Base-by-base conservation (phyloP, 306 rosid genomes). In the Sesbania bispinosa region DNA sequence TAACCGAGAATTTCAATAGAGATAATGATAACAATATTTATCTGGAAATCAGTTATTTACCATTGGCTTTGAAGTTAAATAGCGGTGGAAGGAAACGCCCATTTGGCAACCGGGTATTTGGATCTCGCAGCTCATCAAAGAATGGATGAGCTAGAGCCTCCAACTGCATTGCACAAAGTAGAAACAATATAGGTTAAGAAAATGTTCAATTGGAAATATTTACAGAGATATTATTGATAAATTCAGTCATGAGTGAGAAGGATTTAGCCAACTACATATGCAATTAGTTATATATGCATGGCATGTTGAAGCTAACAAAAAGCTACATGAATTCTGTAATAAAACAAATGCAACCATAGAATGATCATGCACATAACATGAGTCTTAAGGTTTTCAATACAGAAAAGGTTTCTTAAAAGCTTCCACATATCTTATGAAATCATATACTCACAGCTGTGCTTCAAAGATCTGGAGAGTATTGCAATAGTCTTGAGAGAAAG, bases 71-170 rank as follows among this genome's bases (percentile, higher is more conserved):
- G n/a, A n/a, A n/a, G n/a, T n/a, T n/a, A n/a, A n/a, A n/a, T n/a
- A n/a, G n/a, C n/a, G n/a, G 96, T 7, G 98, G 98, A 63, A 89
- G 92, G 73, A 82, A 75, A 7, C 98, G 95, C 58, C 96, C 96
- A 14, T 89, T 89, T 15, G 96, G 98, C 26, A 92, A 59, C 36
- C 93, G 88, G 62, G 93, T 83, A 23, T 82, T 85, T 8, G 93
- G 88, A 63, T 92, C 96, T 1, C 98, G 98, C 19, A 92, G 88
- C 72, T 92, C 98, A 26, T 86, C 91, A 35, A 88, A 92, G 79
- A 92, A 92, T 3, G 98, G 89, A 82, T 92, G 98, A 73, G 81
- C 81, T 38, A 92, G 62, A 59, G 96, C 96, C 83, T 92, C 98
- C 85, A 92, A 68, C 98, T n/a, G n/a, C n/a, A n/a, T n/a, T n/a